Conservation (phyloP, 1,139 yeast genomes). For the Diutina pseudorugosa region DNA sequence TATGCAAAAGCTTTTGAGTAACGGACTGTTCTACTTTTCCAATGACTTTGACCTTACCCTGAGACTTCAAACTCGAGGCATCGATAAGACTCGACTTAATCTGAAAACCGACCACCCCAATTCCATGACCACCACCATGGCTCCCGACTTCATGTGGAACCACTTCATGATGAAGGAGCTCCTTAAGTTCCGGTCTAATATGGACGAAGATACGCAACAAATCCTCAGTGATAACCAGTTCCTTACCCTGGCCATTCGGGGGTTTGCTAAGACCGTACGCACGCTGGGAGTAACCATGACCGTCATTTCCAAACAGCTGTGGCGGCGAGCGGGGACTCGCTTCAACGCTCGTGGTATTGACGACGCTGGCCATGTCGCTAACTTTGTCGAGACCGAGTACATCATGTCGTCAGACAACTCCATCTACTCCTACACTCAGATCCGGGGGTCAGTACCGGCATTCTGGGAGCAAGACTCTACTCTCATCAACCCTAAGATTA, state of each 20-base stretch:
- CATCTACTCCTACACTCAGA: slow-evolving; percentile 69
- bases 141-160: slow-evolving; percentile 86
- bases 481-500: slow-evolving; percentile 71
- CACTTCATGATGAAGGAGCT: slow-evolving; percentile 80
- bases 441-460: slow-evolving; percentile 90
- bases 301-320: slow-evolving; percentile 82
- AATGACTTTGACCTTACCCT: slow-evolving; percentile 87
- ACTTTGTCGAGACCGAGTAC: slow-evolving; percentile 85
- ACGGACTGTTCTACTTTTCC: slow-evolving; percentile 88
- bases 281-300: slow-evolving; percentile 42
- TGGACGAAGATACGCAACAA: slow-evolving; percentile 46
- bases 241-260: slow-evolving; percentile 83
- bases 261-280: slow-evolving; percentile 77
- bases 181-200: slow-evolving; percentile 56
- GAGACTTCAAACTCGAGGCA: slow-evolving; percentile 62
- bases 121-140: slow-evolving; percentile 5
- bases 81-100: slow-evolving; percentile 15
- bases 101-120: slow-evolving; percentile 13
- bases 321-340: slow-evolving; percentile 94
- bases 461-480: slow-evolving; percentile 98
- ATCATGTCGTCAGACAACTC: slow-evolving; percentile 21
- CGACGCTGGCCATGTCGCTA: slow-evolving; percentile 91
- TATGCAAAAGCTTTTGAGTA: slow-evolving; percentile 60
- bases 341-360: slow-evolving; percentile 91
- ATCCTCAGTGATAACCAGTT: slow-evolving; percentile 66